A percentile compares a stretch with the other conserved stretches of the same genome.
These are phyloP conservation scores for Carallia pectinifolia DNA, from an alignment of 345 rosid genomes.

Conservation along the genomic window DNA sequence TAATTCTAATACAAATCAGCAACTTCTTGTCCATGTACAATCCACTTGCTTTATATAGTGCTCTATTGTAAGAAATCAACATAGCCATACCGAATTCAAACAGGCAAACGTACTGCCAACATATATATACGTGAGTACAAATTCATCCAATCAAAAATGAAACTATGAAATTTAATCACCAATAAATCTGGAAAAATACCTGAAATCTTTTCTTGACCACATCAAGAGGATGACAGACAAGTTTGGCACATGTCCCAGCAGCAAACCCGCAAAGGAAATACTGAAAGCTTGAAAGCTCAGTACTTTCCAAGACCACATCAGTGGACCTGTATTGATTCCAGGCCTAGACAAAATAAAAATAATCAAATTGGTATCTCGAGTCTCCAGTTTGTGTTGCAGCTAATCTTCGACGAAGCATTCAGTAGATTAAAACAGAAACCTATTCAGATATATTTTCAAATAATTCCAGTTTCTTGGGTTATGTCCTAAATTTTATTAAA, in stretches of 20 bases:
- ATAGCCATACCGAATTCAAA: too few species aligned
- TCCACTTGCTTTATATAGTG: too few species aligned
- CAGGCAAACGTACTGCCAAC: too few species aligned
- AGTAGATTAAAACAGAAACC: neutral
- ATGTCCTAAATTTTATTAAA: slow-evolving; percentile 2
- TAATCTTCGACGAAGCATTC: neutral
- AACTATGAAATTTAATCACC: neutral
- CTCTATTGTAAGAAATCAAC: too few species aligned
- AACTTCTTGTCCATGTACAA: neutral
- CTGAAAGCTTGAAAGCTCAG: slow-evolving; percentile 73
- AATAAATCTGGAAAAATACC: slow-evolving; percentile 38
- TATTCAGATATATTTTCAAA: neutral
- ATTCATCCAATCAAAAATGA: neutral
- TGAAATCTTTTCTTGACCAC: slow-evolving; percentile 97
- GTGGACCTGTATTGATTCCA: slow-evolving; percentile 59
- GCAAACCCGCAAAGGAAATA: slow-evolving; percentile 83
- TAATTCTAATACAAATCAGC: neutral
- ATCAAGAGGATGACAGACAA: slow-evolving; percentile 98
- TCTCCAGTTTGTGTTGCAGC: neutral
- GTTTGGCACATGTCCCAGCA: slow-evolving; percentile 97
- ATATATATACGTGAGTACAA: too few species aligned
- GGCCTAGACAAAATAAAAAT: slow-evolving; percentile 38
- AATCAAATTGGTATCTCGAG: neutral
- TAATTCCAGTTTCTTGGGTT: too few species aligned
- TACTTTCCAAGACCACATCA: slow-evolving; percentile 25